phyloP scores from a whole-genome alignment of 768 basidiomycete genomes.

The Leccinum incarnatum region DNA sequence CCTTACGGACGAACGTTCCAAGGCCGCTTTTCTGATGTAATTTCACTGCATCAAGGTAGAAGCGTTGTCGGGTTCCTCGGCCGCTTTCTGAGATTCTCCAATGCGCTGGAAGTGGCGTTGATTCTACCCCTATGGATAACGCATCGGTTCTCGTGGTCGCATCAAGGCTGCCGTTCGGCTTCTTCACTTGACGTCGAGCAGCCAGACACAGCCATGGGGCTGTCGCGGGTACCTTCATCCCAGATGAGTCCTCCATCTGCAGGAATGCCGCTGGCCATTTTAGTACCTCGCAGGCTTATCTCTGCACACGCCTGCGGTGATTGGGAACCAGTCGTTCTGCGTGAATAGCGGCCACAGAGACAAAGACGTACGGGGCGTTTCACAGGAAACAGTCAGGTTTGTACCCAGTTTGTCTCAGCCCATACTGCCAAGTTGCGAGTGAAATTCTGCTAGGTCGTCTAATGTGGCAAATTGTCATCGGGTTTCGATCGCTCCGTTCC shows the following conservation, averaged over 20 bases:
- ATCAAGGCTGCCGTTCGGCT: slow-evolving; percentile 8
- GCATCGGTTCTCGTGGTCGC: slow-evolving; percentile 4
- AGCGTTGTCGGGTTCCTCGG: slow-evolving; percentile 9
- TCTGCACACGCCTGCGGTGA: slow-evolving; percentile 12
- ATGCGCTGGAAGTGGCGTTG: slow-evolving; percentile 14
- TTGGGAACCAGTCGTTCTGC: slow-evolving; percentile 6
- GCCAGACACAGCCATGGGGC: slow-evolving; percentile 5
- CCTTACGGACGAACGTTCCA: slow-evolving; percentile 46
- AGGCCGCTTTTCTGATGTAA: slow-evolving; percentile 42
- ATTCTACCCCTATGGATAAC: slow-evolving; percentile 17
- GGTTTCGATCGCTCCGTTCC: slow-evolving; percentile 3
- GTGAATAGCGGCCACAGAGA: slow-evolving; percentile 5
- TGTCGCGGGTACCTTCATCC: slow-evolving; percentile 10
- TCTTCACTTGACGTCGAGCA: slow-evolving; percentile 13
- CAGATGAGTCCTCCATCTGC: slow-evolving; percentile 1
- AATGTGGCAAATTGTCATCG: neutral
- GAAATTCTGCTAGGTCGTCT: neutral
- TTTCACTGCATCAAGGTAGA: slow-evolving; percentile 15
- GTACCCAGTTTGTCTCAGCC: slow-evolving; percentile 4
- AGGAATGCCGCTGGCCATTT: slow-evolving; percentile 6
- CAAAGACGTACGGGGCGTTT: neutral
- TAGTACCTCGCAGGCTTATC: neutral
- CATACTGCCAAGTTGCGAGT: slow-evolving; percentile 9
- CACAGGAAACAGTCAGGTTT: slow-evolving; percentile 8
- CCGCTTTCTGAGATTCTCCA: slow-evolving; percentile 22